These are phyloP conservation scores for Aspergillus fumigatiaffinis DNA, from an alignment of 2,329 filamentous ascomycete genomes.

Conservation along the genomic window DNA sequence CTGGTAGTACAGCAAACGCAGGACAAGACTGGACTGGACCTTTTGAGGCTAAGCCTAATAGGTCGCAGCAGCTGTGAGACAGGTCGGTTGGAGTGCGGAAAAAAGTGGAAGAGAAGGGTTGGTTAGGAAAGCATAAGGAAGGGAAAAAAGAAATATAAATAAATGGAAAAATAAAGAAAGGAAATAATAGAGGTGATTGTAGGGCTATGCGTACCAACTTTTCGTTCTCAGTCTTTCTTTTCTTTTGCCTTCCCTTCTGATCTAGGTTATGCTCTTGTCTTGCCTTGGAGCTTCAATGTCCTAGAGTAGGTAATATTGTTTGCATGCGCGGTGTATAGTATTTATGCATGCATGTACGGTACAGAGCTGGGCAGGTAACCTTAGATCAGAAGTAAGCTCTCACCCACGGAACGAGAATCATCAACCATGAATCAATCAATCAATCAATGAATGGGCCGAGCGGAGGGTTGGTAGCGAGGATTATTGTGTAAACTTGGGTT, in stretches of 20 bases:
- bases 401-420: conserved; percentile 7
- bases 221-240: background rate
- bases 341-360: background rate
- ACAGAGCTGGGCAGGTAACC: conserved; percentile 2
- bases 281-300: background rate
- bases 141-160: conserved; percentile 4
- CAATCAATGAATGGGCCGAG: conserved; percentile 7
- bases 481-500: conserved; percentile 21
- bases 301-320: background rate
- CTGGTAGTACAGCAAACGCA: conserved; percentile 16
- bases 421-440: background rate
- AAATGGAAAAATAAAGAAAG: background rate
- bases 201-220: conserved; percentile 2
- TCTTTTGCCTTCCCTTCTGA: background rate
- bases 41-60: conserved; percentile 12
- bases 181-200: background rate
- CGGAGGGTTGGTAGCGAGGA: conserved; percentile 6
- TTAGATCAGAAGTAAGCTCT: conserved; percentile 13
- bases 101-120: conserved; percentile 4
- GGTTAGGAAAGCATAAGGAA: conserved; percentile 16
- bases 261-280: background rate
- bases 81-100: conserved; percentile 7
- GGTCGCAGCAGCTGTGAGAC: conserved; percentile 11
- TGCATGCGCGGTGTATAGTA: background rate
- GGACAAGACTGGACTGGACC: background rate